A percentile compares a stretch with the other conserved stretches of the same genome.
phyloP scores from a whole-genome alignment of 225 moss, liverwort and hornwort genomes.

The Takakia lepidozioides region DNA sequence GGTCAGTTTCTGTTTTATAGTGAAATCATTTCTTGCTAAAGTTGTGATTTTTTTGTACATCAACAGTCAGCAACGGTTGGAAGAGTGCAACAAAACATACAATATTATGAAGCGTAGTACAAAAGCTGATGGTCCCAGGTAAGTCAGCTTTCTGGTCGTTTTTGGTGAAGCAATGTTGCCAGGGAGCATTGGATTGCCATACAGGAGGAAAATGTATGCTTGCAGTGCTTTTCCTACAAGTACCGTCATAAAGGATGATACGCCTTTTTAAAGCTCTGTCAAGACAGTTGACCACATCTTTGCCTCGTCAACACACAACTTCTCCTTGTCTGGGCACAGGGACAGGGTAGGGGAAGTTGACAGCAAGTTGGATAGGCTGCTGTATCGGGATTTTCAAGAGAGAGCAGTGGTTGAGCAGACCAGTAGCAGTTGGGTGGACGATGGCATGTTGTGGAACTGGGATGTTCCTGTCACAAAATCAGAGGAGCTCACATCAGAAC shows the following conservation, averaged over 20 bases:
- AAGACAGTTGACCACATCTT: too few species aligned
- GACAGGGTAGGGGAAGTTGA: too few species aligned
- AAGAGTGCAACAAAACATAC: slow-evolving; percentile 51
- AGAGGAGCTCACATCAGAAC: slow-evolving; percentile 32
- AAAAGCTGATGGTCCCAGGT: slow-evolving; percentile 32
- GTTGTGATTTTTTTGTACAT: slow-evolving; percentile 3
- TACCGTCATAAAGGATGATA: too few species aligned
- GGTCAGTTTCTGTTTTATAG: not conserved
- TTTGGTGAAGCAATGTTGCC: too few species aligned
- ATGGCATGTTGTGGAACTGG: slow-evolving; percentile 10
- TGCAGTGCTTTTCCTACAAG: too few species aligned
- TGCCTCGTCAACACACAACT: too few species aligned
- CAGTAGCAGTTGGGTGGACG: slow-evolving; percentile 34
- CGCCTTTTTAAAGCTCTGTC: too few species aligned
- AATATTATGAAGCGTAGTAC: slow-evolving; percentile 47
- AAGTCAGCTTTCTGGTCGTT: slow-evolving; percentile 5
- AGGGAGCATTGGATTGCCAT: too few species aligned
- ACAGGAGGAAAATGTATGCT: too few species aligned
- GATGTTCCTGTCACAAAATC: slow-evolving; percentile 10
- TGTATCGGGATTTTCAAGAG: slow-evolving; percentile 33
- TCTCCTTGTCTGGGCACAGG: too few species aligned
- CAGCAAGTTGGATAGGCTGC: slow-evolving; percentile 20
- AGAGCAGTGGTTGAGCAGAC: slow-evolving; percentile 30
- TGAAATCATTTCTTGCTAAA: not conserved
- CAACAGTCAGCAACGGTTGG: slow-evolving; percentile 44